Percentiles rank a stretch among this genome's conserved stretches.
Evolutionary conservation across 768 basidiomycete species (phyloP).

Genomic region (Pholiota microspora): DNA sequence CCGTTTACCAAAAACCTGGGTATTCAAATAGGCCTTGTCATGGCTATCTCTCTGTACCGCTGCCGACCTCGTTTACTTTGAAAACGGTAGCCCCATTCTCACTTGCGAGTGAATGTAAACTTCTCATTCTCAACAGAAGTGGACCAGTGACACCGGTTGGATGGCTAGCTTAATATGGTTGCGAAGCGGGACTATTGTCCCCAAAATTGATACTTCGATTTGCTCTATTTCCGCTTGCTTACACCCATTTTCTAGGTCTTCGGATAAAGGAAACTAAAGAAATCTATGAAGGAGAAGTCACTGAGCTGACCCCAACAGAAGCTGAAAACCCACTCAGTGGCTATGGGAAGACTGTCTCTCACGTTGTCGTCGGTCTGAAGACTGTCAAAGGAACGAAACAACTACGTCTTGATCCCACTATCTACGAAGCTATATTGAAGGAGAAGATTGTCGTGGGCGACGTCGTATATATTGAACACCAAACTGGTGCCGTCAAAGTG

Average conservation of each 20-base stretch:
- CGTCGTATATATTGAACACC: constrained; percentile 92
- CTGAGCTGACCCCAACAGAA: constrained; percentile 94
- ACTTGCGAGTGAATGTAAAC: background rate
- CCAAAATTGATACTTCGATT: background rate
- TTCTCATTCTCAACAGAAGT: background rate
- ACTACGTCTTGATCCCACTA: constrained; percentile 87
- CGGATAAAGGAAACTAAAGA: constrained; percentile 99
- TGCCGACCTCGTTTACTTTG: constrained; percentile 1
- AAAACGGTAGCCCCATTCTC: background rate
- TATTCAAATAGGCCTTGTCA: constrained; percentile 1
- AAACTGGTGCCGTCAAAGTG: constrained; percentile 94
- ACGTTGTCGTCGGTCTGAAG: constrained; percentile 94
- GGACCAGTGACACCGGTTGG: background rate
- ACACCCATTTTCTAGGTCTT: constrained; percentile 55
- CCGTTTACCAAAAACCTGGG: background rate
- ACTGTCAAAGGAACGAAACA: constrained; percentile 94
- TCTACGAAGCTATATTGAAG: constrained; percentile 97
- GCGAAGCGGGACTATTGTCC: background rate
- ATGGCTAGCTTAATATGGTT: background rate
- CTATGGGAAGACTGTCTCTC: constrained; percentile 98
- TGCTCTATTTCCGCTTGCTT: constrained; percentile 5
- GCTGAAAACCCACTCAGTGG: constrained; percentile 96
- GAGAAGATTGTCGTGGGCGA: constrained; percentile 97
- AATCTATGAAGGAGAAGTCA: constrained; percentile 98
- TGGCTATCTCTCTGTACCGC: constrained; percentile 2